A percentile compares a stretch with the other conserved stretches of the same genome.
These are phyloP conservation scores for Fusarium domesticum DNA, from an alignment of 2,329 filamentous ascomycete species.

Conservation along the genomic window DNA sequence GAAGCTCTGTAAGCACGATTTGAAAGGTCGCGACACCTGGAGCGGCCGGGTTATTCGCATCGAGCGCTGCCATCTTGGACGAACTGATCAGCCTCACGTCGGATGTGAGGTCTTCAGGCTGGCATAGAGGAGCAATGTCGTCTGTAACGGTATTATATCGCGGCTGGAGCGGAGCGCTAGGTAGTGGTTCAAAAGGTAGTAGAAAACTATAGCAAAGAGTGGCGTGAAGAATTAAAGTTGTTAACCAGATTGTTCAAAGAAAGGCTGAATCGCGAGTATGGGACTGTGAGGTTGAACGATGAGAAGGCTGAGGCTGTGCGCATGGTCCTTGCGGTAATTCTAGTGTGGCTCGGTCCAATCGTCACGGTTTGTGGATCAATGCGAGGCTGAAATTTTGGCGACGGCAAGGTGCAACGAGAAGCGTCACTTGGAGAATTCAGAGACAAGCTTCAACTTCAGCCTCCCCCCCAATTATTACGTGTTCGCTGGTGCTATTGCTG, in stretches of 20 bases:
- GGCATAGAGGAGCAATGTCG: too few species aligned
- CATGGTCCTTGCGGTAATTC: too few species aligned
- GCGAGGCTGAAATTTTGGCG: conserved; percentile 38
- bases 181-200: background rate
- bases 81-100: conserved; percentile 9
- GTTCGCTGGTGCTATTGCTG: conserved; percentile 6
- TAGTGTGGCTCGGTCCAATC: conserved; percentile 16
- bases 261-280: conserved; percentile 6
- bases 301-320: conserved; percentile 25
- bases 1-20: conserved; percentile 53
- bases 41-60: conserved; percentile 46
- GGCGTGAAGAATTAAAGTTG: background rate
- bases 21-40: conserved; percentile 53
- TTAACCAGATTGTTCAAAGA: background rate
- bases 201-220: background rate
- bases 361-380: conserved; percentile 25
- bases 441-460: conserved; percentile 15
- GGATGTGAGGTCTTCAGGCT: conserved; percentile 7
- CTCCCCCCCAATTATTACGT: conserved; percentile 8
- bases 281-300: conserved; percentile 6
- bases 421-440: conserved; percentile 18
- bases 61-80: conserved; percentile 49
- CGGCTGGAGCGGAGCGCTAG: background rate
- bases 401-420: conserved; percentile 18
- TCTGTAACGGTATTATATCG: too few species aligned